Base-by-base conservation (phyloP, 1,284 basidiomycete species). In the Meira miltonrushii region DNA sequence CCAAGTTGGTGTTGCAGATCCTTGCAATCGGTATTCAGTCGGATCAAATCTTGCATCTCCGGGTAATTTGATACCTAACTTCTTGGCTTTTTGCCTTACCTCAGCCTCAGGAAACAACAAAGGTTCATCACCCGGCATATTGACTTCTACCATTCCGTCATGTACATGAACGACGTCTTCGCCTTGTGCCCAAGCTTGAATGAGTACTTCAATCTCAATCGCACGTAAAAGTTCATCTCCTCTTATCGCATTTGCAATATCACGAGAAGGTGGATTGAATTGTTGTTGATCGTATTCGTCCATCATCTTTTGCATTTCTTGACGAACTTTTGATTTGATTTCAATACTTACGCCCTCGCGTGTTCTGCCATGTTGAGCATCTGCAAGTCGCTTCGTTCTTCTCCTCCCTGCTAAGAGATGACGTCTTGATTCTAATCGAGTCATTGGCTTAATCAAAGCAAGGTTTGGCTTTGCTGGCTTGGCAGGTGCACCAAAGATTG, bases 391-490 rank as follows among this genome's bases (percentile, higher is more conserved):
- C 44, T 77, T 73, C 0, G 67, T 71, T 2, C 79, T 62, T 8
- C 79, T 65, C 1, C 79, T 67, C 10, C 79, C 79, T 2, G 79
- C 79, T 40, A 80, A 68, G 28, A 80, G 72, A 58, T 78, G 79
- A 38, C 79, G 68, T 56, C 79, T 74, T 9, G 70, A 71, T 59
- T 79, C 79, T 33, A 80, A 69, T 2, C 74, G 64, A 1, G 78
- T 73, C 5, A 39, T 44, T 1, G 79, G 78, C n/a, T 67, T 49
- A 50, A 80, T 54, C 1, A 64, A 64, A 43, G 68, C 61, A 1
- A 75, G 65, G 52, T 71, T 58, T 2, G 60, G 58, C 39, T 67
- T 71, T 47, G 50, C 2, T 13, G 50, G 19, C 5, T 23, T 19
- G 23, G 12, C 4, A 17, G 43, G 25, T 10, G 21, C 54, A 13